Evolutionary conservation across 2,329 filamentous ascomycete species (phyloP).

Genomic region (Thelonectria olida): DNA sequence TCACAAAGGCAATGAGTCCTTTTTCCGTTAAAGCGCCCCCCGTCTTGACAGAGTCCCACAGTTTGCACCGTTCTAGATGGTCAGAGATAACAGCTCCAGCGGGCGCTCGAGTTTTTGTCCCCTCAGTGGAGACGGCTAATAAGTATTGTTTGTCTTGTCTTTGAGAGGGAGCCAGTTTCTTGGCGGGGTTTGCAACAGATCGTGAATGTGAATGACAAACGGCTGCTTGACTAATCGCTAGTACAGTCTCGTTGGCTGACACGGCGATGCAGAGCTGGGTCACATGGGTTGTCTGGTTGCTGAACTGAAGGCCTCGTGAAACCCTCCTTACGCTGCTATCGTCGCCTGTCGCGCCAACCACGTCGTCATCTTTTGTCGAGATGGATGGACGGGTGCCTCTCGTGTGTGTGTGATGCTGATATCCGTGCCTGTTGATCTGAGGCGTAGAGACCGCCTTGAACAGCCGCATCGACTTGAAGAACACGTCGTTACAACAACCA

Average conservation of each 20-base stretch:
- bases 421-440: background rate
- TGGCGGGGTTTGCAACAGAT: too few relatives aligned
- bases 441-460: too few relatives aligned
- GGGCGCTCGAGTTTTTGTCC: background rate
- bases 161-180: too few relatives aligned
- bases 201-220: too few relatives aligned
- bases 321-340: background rate
- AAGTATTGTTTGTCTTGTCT: too few relatives aligned
- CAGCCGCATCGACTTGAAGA: too few relatives aligned
- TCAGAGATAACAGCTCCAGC: conserved; percentile 24
- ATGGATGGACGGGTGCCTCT: background rate
- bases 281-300: conserved; percentile 5
- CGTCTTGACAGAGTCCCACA: conserved; percentile 10
- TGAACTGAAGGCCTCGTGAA: background rate
- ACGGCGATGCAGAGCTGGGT: background rate
- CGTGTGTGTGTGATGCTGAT: background rate
- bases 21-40: background rate
- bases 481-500: too few relatives aligned
- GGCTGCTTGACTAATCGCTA: too few relatives aligned
- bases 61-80: conserved; percentile 4
- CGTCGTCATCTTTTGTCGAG: background rate
- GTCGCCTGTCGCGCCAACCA: conserved; percentile 35
- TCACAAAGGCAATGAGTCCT: too few relatives aligned
- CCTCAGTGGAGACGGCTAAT: conserved; percentile 16
- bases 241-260: too few relatives aligned